A percentile compares a stretch with the other conserved stretches of the same genome.
Evolutionary conservation across 306 rosid species (phyloP).

Genomic region (Carpinus viminea): DNA sequence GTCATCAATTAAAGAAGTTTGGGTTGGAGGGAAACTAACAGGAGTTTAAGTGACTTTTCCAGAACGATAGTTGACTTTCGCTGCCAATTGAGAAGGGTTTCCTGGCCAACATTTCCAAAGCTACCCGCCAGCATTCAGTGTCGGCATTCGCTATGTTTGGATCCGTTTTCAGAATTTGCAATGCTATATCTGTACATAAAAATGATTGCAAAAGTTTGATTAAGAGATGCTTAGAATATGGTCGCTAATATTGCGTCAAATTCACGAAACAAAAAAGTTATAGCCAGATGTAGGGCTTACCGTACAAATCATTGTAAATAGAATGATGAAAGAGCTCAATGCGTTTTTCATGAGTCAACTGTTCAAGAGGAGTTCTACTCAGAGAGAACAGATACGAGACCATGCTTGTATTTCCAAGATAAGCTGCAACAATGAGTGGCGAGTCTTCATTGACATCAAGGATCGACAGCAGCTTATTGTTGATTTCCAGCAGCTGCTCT

Average conservation of each 20-base stretch:
- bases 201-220: too few species aligned
- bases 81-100: not conserved
- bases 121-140: not conserved
- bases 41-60: not conserved
- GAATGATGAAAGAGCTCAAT: constrained; percentile 2
- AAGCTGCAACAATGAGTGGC: too few species aligned
- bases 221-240: too few species aligned
- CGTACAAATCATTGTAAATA: not conserved
- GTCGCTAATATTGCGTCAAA: too few species aligned
- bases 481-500: too few species aligned
- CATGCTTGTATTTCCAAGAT: too few species aligned
- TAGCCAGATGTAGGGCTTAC: not conserved
- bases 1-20: not conserved
- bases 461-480: too few species aligned
- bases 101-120: constrained; percentile 28
- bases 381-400: not conserved
- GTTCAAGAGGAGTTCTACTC: not conserved
- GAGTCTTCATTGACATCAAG: too few species aligned
- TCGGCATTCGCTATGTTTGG: not conserved
- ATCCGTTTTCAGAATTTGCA: not conserved
- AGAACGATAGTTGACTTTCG: constrained; percentile 2
- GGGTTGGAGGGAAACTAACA: not conserved
- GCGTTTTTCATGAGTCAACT: not conserved
- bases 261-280: too few species aligned
- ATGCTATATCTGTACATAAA: constrained; percentile 21